phyloP scores from a whole-genome alignment of 306 rosid genomes.

The Pterocarpus santalinus region DNA sequence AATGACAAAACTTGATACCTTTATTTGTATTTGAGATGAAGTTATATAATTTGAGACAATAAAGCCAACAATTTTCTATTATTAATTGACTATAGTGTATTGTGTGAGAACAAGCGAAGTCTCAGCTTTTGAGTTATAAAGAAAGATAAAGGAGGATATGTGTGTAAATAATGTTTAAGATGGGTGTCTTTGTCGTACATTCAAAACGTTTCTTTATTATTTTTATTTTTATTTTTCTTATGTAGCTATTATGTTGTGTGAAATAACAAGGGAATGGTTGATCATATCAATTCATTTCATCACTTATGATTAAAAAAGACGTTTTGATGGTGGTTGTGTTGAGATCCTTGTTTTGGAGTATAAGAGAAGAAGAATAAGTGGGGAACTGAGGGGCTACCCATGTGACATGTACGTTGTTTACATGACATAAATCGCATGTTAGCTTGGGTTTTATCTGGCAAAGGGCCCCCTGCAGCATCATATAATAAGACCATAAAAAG shows the following conservation, averaged over 20 bases:
- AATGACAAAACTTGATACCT: conserved; percentile 10
- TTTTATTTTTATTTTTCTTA: not conserved
- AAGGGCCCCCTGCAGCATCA: conserved; percentile 34
- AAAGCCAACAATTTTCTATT: conserved; percentile 19
- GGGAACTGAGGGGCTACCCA: conserved; percentile 57
- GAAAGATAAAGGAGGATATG: not conserved
- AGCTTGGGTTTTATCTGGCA: conserved; percentile 53
- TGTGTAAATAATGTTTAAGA: conserved; percentile 20
- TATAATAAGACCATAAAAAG: conserved; percentile 11
- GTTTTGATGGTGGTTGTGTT: conserved; percentile 47
- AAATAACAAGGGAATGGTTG: conserved; percentile 2
- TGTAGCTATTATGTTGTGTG: conserved; percentile 9
- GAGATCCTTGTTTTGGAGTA: conserved; percentile 56
- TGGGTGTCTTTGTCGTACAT: conserved; percentile 25
- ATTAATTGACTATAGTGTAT: conserved; percentile 7
- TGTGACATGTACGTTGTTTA: conserved; percentile 75
- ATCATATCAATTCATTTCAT: not conserved
- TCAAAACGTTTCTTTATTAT: conserved; percentile 18
- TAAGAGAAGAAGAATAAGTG: conserved; percentile 54
- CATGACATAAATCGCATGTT: conserved; percentile 59
- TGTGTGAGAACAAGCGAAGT: conserved; percentile 25
- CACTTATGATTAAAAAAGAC: conserved; percentile 10
- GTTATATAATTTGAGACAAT: conserved; percentile 6
- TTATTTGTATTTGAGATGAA: not conserved
- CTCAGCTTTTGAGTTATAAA: not conserved